phyloP scores from a whole-genome alignment of 2,329 filamentous ascomycete genomes.

The Neurospora sp. region DNA sequence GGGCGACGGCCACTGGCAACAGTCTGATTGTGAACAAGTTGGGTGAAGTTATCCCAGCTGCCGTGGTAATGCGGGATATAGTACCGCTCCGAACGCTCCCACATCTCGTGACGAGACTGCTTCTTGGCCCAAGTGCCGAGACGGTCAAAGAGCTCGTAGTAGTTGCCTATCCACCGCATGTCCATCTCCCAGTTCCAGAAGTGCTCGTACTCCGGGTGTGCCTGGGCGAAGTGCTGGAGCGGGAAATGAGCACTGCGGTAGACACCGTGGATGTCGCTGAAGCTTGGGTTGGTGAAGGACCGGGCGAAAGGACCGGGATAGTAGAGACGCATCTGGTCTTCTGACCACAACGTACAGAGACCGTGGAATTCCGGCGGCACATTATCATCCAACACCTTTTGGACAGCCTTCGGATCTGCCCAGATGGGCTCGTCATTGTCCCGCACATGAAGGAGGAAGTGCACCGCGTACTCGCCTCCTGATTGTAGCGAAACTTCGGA shows the following conservation, averaged over 20 bases:
- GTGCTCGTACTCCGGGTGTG: constrained; percentile 55
- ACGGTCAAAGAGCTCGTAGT: constrained; percentile 64
- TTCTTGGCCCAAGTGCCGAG: constrained; percentile 55
- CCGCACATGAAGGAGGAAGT: constrained; percentile 79
- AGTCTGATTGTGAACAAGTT: constrained; percentile 53
- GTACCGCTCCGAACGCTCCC: constrained; percentile 69
- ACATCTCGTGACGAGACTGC: constrained; percentile 62
- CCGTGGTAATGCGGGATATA: constrained; percentile 65
- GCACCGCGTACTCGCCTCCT: constrained; percentile 72
- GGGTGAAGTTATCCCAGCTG: constrained; percentile 61
- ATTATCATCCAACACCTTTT: constrained; percentile 57
- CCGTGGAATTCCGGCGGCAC: constrained; percentile 69
- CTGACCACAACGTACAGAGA: constrained; percentile 76
- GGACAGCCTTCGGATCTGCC: constrained; percentile 65
- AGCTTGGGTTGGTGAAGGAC: constrained; percentile 48
- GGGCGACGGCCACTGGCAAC: constrained; percentile 39
- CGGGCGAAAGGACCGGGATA: constrained; percentile 65
- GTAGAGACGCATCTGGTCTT: constrained; percentile 71
- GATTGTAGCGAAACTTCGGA: constrained; percentile 68
- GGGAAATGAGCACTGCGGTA: constrained; percentile 57
- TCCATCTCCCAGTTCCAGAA: constrained; percentile 68
- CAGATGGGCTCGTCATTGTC: constrained; percentile 72
- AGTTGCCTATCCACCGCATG: constrained; percentile 54
- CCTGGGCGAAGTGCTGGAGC: constrained; percentile 53
- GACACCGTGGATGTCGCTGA: constrained; percentile 55